Evolutionary conservation across 495 filamentous ascomycete genomes (phyloP), one percentile per base, ranked within the genome.

Genomic region (Lophiotrema nucula): DNA sequence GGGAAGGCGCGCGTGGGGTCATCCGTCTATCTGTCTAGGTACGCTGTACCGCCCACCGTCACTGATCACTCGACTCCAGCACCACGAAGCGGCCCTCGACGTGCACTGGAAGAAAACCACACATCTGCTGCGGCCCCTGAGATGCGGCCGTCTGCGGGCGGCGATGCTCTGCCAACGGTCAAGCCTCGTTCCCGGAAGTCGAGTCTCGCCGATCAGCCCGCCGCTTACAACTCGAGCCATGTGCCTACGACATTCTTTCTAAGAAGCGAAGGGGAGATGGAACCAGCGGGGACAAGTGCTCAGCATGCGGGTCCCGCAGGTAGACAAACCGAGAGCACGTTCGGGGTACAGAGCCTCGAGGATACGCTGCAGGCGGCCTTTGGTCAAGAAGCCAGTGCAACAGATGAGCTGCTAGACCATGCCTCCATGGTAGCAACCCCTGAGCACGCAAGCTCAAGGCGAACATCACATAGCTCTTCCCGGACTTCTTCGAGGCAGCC

Each of bases 261-360:
- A 6, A 57, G 58, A 38, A 73, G 64, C 53, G 72, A 75, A 41
- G 56, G 56, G 35, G 70, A 75, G 1, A 59, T 75, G 46, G 70
- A 74, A 26, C 49, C 59, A 37, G 48, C 49, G 21, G 23, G 53
- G 39, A 55, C 46, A 21, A 26, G 18, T 3, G 47, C 64, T 4
- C 42, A 43, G 45, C 25, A 45, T 15, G 44, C 53, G 18, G 50
- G 37, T 10, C 13, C 51, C 1, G 24, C 37, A 19, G 43, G 25
- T 13, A 55, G 54, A 21, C 60, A 45, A 25, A 47, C 56, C 21
- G 56, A 57, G 24, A 50, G 56, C 58, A 68, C 42, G 39, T 87
- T 80, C 62, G 85, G 86, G 4, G 82, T 89, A 6, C 77, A 84
- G 62, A 88, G 83, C 57, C 70, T 88, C 13, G 77, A 79, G 45